phyloP scores from a whole-genome alignment of 163 green algal species.

The Scenedesmus sp. region DNA sequence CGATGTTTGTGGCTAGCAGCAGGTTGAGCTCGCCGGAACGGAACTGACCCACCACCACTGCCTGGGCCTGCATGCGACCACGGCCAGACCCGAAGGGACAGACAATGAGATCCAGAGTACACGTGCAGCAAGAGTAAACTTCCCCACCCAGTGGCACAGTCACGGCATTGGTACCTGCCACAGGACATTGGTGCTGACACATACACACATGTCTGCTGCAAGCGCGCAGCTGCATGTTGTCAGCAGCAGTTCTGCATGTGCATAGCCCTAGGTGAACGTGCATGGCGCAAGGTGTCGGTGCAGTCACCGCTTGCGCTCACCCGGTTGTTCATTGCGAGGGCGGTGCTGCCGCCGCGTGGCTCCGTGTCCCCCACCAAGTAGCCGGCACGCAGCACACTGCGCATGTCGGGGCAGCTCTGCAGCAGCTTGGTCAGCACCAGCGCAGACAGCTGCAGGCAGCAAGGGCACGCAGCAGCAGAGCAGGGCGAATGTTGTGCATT shows the following conservation, averaged over 20 bases:
- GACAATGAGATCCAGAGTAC: no score
- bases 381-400: conserved; percentile 8
- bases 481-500: not conserved
- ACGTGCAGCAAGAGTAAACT: no score
- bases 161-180: no score
- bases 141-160: no score
- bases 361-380: conserved; percentile 38
- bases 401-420: conserved; percentile 33
- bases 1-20: conserved; percentile 43
- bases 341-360: not conserved
- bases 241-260: no score
- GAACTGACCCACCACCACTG: conserved; percentile 19
- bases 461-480: not conserved
- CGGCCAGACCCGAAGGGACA: no score
- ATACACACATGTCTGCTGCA: no score
- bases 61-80: conserved; percentile 35
- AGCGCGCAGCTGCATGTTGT: no score
- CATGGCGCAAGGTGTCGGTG: no score
- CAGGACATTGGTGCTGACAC: no score
- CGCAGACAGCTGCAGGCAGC: conserved; percentile 15
- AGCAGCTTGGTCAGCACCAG: conserved; percentile 50
- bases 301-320: not conserved
- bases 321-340: conserved; percentile 27
- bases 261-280: no score
- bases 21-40: conserved; percentile 28